Percentiles rank a stretch among this genome's conserved stretches.
Conservation (phyloP, 139 green algal species). For the Closterium sp. region DNA sequence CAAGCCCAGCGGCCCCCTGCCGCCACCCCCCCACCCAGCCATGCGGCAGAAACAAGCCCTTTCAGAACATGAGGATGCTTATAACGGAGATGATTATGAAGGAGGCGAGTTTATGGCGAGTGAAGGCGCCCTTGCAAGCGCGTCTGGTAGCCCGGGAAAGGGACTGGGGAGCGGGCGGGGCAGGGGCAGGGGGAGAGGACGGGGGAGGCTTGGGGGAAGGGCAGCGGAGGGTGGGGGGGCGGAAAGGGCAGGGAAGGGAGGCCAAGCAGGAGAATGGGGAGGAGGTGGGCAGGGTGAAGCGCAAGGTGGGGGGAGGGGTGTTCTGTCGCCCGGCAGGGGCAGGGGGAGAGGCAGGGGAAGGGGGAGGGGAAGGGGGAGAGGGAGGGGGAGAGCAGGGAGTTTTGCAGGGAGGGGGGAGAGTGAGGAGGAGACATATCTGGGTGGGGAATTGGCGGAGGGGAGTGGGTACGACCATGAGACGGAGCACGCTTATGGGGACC, state of each 20-base stretch:
- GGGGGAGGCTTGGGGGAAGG: neutral
- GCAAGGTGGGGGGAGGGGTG: neutral
- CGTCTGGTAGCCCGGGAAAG: neutral
- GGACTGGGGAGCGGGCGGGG: neutral
- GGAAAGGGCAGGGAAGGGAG: neutral
- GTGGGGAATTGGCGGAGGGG: neutral
- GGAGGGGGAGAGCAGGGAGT: neutral
- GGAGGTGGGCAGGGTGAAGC: neutral
- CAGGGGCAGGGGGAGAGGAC: neutral
- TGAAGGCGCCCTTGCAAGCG: neutral
- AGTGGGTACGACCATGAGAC: neutral
- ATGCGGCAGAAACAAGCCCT: neutral
- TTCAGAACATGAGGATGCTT: neutral
- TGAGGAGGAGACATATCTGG: neutral
- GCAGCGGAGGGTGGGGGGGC: neutral
- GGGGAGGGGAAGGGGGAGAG: neutral
- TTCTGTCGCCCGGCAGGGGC: neutral
- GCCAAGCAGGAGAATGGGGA: neutral
- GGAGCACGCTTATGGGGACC: neutral
- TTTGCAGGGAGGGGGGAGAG: neutral
- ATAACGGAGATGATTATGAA: neutral
- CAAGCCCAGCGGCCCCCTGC: neutral
- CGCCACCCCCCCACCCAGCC: neutral
- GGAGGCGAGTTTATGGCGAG: neutral
- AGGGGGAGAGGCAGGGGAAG: neutral